phyloP scores from a whole-genome alignment of 441 rosid species.

The Macaranga tanarius region DNA sequence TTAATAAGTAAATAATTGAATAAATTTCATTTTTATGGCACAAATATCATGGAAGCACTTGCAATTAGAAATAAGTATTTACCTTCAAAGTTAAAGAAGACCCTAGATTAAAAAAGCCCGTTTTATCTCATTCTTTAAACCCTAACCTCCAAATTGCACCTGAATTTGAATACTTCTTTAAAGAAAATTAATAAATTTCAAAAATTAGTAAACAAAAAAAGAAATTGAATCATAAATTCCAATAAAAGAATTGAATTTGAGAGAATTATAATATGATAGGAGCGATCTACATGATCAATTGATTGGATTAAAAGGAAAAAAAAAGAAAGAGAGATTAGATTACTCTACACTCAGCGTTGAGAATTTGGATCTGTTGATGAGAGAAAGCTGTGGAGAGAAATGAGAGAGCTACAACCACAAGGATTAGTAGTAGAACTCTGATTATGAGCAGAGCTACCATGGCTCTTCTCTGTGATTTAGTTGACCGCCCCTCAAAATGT shows the following conservation, averaged over 20 bases:
- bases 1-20: too few relatives aligned
- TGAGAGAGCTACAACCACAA: slow-evolving; percentile 23
- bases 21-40: too few relatives aligned
- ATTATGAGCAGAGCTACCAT: slow-evolving; percentile 52
- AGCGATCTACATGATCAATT: background rate
- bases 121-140: background rate
- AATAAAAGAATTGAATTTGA: too few relatives aligned
- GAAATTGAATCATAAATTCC: background rate
- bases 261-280: background rate
- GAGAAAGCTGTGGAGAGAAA: slow-evolving; percentile 42
- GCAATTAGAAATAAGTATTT: slow-evolving; percentile 17
- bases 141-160: background rate
- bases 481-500: too few relatives aligned
- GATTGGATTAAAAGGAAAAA: background rate
- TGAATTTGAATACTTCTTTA: background rate
- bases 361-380: slow-evolving; percentile 66
- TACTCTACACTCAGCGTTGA: slow-evolving; percentile 93
- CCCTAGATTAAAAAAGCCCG: too few relatives aligned
- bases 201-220: background rate
- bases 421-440: slow-evolving; percentile 30
- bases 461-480: background rate
- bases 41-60: background rate
- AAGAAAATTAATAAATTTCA: background rate
- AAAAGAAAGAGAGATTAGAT: slow-evolving; percentile 21
- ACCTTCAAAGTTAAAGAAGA: slow-evolving; percentile 89